These are phyloP conservation scores for Aureobasidium sp. DNA, from an alignment of 2,329 filamentous ascomycete genomes.

Conservation along the genomic window DNA sequence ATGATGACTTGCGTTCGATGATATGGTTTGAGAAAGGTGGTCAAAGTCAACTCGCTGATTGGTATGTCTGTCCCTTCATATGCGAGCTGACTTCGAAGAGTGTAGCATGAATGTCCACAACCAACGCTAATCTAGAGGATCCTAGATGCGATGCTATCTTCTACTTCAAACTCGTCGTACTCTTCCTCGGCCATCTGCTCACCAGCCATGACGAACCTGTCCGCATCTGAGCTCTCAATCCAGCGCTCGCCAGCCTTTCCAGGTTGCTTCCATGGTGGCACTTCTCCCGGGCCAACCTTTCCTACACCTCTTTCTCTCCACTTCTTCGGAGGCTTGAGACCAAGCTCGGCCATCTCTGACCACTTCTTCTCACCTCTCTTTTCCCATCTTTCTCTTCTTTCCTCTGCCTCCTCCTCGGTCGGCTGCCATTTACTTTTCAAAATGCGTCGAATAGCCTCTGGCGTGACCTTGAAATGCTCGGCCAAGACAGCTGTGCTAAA, in stretches of 20 bases:
- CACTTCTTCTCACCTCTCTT: slow-evolving; percentile 44
- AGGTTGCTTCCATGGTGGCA: slow-evolving; percentile 15
- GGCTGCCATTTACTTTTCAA: slow-evolving; percentile 72
- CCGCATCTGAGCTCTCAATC: slow-evolving; percentile 17
- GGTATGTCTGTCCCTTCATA: not conserved
- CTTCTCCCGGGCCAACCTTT: slow-evolving; percentile 14
- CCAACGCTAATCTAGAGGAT: not conserved
- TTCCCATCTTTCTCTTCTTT: slow-evolving; percentile 40
- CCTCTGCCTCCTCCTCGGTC: slow-evolving; percentile 39
- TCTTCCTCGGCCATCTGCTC: slow-evolving; percentile 8
- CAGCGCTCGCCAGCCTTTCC: slow-evolving; percentile 16
- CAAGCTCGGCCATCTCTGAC: slow-evolving; percentile 41
- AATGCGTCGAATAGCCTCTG: slow-evolving; percentile 82
- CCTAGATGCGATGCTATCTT: not conserved
- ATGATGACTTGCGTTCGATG: not conserved
- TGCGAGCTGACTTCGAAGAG: not conserved
- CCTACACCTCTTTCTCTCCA: slow-evolving; percentile 42
- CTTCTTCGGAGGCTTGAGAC: slow-evolving; percentile 50
- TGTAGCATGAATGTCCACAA: not conserved
- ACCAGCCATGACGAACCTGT: slow-evolving; percentile 11
- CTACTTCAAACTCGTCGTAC: not conserved
- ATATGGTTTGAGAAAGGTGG: not conserved
- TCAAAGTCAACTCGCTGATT: not conserved
- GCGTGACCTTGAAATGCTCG: slow-evolving; percentile 73
- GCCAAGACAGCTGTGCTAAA: slow-evolving; percentile 72